A percentile compares a stretch with the other conserved stretches of the same genome.
Conservation (phyloP, 169 alveolate genomes). For the Plasmodium vivax region DNA sequence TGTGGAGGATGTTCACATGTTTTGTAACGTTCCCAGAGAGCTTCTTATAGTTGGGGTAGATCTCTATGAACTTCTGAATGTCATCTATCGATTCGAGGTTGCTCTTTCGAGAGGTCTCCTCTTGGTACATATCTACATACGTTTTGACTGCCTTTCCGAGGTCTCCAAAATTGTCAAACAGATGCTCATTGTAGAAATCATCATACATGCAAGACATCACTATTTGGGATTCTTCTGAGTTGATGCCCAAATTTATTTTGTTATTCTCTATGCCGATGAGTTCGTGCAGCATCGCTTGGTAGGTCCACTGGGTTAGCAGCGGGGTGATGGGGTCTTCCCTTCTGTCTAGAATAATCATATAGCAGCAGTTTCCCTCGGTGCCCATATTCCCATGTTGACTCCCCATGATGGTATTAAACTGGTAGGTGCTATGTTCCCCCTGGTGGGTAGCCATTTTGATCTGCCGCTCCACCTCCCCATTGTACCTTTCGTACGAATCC, state of each 20-base stretch:
- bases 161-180: constrained; percentile 94
- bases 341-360: constrained; percentile 92
- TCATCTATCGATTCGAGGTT: constrained; percentile 92
- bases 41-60: constrained; percentile 91
- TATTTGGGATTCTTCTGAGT: constrained; percentile 49
- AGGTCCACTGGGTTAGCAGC: constrained; percentile 96
- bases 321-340: constrained; percentile 98
- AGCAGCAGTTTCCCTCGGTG: constrained; percentile 76
- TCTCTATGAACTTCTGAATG: constrained; percentile 89
- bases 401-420: constrained; percentile 40
- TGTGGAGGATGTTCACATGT: constrained; percentile 91
- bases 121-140: constrained; percentile 88
- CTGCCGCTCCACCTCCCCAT: constrained; percentile 70
- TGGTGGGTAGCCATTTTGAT: constrained; percentile 61
- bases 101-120: constrained; percentile 49
- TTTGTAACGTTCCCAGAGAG: constrained; percentile 90
- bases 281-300: constrained; percentile 97
- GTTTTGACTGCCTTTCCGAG: constrained; percentile 91
- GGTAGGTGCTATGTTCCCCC: constrained; percentile 67
- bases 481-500: constrained; percentile 75
- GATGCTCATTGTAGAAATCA: constrained; percentile 91
- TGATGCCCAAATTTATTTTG: constrained; percentile 85
- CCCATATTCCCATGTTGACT: constrained; percentile 23
- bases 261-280: constrained; percentile 91
- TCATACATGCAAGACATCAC: constrained; percentile 88